These are phyloP conservation scores for Gossypium davidsonii DNA, from an alignment of 441 rosid species.

Conservation along the genomic window DNA sequence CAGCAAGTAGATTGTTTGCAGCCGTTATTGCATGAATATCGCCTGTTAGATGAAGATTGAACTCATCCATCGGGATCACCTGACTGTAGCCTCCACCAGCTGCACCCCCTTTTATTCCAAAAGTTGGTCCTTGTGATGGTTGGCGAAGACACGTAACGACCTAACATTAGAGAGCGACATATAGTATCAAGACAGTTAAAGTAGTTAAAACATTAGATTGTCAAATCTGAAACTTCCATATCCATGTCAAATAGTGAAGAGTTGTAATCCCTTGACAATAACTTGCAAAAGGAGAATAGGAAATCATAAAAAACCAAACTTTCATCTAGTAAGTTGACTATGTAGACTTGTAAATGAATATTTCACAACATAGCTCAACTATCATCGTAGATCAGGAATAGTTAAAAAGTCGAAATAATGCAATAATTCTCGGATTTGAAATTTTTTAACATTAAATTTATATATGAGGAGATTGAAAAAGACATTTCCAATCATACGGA, in stretches of 20 bases:
- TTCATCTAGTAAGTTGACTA: neutral
- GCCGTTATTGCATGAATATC: constrained; percentile 98
- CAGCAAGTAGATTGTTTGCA: constrained; percentile 96
- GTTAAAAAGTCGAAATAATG: neutral
- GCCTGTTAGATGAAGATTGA: constrained; percentile 93
- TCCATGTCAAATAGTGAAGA: neutral
- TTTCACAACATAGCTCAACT: no score
- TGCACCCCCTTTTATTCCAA: constrained; percentile 98
- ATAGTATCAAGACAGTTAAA: neutral
- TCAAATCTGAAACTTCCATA: neutral
- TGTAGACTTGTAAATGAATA: neutral
- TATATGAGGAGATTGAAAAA: neutral
- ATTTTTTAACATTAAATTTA: neutral
- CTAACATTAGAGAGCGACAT: constrained; percentile 29
- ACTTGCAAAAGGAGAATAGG: neutral
- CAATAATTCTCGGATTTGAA: neutral
- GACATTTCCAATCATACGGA: neutral
- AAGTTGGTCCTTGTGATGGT: constrained; percentile 98
- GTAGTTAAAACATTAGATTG: neutral
- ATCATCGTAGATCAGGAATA: neutral
- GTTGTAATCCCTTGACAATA: neutral
- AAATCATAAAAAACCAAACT: neutral
- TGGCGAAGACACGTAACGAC: constrained; percentile 94
- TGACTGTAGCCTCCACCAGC: constrained; percentile 99
- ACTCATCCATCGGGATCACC: constrained; percentile 99